Percentiles rank a stretch among this genome's conserved stretches.
phyloP scores from a whole-genome alignment of 1,284 basidiomycete species.

The Ganoderma sinense region DNA sequence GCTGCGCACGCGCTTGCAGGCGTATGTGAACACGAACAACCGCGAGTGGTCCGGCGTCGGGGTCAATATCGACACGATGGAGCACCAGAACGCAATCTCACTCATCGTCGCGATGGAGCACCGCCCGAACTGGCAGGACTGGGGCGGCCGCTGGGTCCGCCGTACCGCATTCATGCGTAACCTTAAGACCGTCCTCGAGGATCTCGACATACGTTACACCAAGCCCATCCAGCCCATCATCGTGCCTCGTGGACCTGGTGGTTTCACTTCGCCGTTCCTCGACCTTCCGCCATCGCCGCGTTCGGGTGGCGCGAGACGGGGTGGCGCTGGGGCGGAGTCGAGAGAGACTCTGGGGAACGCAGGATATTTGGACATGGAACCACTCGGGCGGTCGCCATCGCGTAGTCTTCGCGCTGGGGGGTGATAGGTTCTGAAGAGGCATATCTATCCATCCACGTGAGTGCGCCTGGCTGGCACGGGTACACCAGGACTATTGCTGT shows the following conservation, averaged over 20 bases:
- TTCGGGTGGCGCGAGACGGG: constrained; percentile 8
- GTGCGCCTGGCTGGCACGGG: background rate
- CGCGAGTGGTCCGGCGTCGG: constrained; percentile 75
- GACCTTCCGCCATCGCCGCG: constrained; percentile 27
- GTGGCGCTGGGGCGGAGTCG: constrained; percentile 10
- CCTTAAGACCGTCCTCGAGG: constrained; percentile 73
- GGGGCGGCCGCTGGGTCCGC: constrained; percentile 80
- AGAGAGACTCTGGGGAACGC: constrained; percentile 36
- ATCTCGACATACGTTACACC: constrained; percentile 74
- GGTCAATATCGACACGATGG: constrained; percentile 80
- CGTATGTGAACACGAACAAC: constrained; percentile 71
- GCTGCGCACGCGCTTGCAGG: constrained; percentile 62
- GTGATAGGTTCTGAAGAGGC: constrained; percentile 26
- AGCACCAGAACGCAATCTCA: constrained; percentile 75
- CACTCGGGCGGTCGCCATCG: constrained; percentile 30
- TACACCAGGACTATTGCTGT: constrained; percentile 1
- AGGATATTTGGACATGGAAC: constrained; percentile 35
- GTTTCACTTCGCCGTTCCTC: constrained; percentile 20
- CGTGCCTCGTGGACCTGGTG: constrained; percentile 46
- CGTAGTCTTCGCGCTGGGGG: constrained; percentile 29
- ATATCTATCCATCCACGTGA: background rate
- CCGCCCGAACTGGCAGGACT: constrained; percentile 87
- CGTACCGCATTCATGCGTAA: constrained; percentile 77
- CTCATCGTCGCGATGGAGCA: constrained; percentile 81
- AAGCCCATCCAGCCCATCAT: constrained; percentile 78